Evolutionary conservation across 2,329 filamentous ascomycete genomes (phyloP), one percentile per base, ranked within the genome.

Genomic region (Stachybotrys chlorohalonatus): DNA sequence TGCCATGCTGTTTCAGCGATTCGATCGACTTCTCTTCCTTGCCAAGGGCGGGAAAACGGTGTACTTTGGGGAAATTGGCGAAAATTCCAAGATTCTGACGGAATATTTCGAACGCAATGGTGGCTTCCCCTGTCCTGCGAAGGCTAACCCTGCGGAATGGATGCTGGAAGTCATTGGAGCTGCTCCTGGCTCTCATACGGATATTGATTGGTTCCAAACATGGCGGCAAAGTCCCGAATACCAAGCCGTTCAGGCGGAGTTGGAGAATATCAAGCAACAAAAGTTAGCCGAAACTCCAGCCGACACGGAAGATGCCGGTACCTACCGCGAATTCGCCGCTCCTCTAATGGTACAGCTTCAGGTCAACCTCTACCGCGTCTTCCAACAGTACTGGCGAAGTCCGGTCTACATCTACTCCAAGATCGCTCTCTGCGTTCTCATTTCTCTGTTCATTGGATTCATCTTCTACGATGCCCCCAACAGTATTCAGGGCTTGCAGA

Each of bases 141-240:
- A 78, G 2, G 81, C 80, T 15, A 87, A 87, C 58, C 84, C 84
- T 1, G 85, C 85, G 0, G 85, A 88, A 66, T 86, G 81, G 74
- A 87, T 88, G 82, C 73, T 88, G 5, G 64, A 74, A 46, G 69
- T 70, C 46, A 68, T 70, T 36, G 64, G 66, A 0, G 68, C 63
- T 15, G 77, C 83, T 55, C 75, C 80, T 36, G 73, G 77, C 13
- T 75, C 75, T 13, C 83, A 68, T 6, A 66, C 67, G 0, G 64
- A 70, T 6, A 57, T 67, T 1, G 73, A 79, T 54, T 70, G 68
- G 68, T 62, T 59, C 24, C 63, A 66, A 54, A 62, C 68, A 7
- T 76, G 71, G 73, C 68, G 63, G 9, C 60, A 64, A 1, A 70
- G 67, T 39, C 51, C 62, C 0, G 67, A 75, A 55, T 64, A 60